Base-by-base conservation (phyloP, 805 yeast species). In the Cyberlindnera amylophila region DNA sequence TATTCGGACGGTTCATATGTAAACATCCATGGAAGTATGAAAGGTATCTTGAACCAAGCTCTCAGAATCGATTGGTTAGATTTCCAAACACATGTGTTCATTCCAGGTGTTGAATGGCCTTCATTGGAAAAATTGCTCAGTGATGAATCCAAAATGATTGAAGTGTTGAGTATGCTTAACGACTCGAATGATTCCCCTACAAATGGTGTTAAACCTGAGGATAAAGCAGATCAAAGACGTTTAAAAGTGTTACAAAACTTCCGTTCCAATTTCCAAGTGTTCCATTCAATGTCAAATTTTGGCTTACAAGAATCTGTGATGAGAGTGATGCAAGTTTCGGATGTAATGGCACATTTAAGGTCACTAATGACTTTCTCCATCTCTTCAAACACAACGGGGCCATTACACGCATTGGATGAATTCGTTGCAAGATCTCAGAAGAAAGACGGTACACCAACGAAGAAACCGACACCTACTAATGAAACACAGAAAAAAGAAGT, bases 21-120 rank as follows among this genome's bases (percentile, higher is more conserved):
- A 8, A 72, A 76, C 9, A 74, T 82, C 36, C 68, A 70, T 44
- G 86, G 91, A 0, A 76, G 75, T 15, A 62, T 81, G 32, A 78
- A 79, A 48, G 76, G 85, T 9, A 67, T 78, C 6, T 74, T 87
- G 64, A 81, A 78, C 55, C 67, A 81, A 26, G 74, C 72, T 39
- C 65, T 86, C 46, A 73, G 76, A 49, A 74, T 88, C 23, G 95
- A 86, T 50, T 83, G 85, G 78, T 59, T 83, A 33, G 95, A 86
- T 54, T 65, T 82, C 47, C 74, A 73, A 19, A 61, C 74, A 4
- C 70, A 68, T 41, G 67, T 71, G 51, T 63, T 71, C 59, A 56
- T 68, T 40, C 72, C 81, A 43, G 68, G 69, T 47, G 50, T 75
- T 46, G 66, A 67, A 55, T 66, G 74, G 74, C 65, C 64, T 6